phyloP scores from a whole-genome alignment of 192 early-diverging fungal species.

The Mortierella hygrophila region DNA sequence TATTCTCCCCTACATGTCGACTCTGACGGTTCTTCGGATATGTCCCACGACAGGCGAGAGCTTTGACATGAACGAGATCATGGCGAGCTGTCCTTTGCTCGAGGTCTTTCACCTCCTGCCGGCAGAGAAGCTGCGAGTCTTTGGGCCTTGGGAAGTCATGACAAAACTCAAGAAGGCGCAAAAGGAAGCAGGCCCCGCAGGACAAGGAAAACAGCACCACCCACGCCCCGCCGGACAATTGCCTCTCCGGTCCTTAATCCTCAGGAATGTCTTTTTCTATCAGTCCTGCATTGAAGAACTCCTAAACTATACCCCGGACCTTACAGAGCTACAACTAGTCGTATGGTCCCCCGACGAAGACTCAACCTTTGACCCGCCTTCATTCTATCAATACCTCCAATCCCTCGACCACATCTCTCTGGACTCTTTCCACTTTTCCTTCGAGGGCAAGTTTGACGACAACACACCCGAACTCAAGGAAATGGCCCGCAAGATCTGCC shows the following conservation, averaged over 20 bases:
- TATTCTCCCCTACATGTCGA: not conserved
- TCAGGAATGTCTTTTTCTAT: slow-evolving; percentile 4
- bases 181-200: not conserved
- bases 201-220: not conserved
- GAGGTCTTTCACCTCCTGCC: not conserved
- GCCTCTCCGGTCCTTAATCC: not conserved
- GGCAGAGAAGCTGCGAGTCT: not conserved
- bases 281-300: not conserved
- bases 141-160: not conserved
- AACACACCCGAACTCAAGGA: not conserved
- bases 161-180: not conserved
- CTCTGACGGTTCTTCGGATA: not conserved
- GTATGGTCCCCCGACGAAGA: slow-evolving; percentile 6
- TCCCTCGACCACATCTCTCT: not conserved
- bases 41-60: not conserved
- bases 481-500: not conserved
- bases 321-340: not conserved
- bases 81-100: not conserved
- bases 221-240: not conserved
- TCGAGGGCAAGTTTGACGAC: slow-evolving; percentile 3
- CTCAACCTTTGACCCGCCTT: not conserved
- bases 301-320: not conserved
- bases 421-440: slow-evolving; percentile 2
- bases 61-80: not conserved
- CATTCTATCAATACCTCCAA: not conserved